These are phyloP conservation scores for Debaryomycetaceae sp. DNA, from an alignment of 1,139 yeast genomes.

Conservation along the genomic window DNA sequence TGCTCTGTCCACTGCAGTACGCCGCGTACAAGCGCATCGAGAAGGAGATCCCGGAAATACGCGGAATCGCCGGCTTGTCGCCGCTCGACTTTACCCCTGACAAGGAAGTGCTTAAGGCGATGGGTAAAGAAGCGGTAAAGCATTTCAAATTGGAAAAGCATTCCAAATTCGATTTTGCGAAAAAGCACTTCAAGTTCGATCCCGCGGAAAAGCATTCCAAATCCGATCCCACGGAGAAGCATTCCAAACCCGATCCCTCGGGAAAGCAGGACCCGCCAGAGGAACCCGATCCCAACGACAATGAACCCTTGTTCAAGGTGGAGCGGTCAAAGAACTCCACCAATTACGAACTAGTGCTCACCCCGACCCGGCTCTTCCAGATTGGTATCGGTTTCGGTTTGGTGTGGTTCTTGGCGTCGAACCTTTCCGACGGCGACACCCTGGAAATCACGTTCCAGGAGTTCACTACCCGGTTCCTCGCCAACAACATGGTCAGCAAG, in stretches of 20 bases:
- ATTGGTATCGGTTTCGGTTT: constrained; percentile 21
- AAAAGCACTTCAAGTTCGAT: neutral
- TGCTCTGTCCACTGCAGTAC: no score
- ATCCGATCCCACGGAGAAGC: constrained; percentile 1
- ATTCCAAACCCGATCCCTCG: constrained; percentile 2
- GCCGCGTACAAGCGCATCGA: no score
- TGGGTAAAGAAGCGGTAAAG: neutral
- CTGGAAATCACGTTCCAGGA: constrained; percentile 36
- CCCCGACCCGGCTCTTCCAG: constrained; percentile 19
- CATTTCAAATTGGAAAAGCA: neutral
- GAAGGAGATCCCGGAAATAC: no score
- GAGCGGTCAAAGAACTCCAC: no score
- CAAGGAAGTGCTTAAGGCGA: no score
- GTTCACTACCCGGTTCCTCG: constrained; percentile 29
- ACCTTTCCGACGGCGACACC: constrained; percentile 9
- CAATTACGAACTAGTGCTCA: constrained; percentile 14
- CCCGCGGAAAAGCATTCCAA: neutral
- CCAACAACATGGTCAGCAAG: constrained; percentile 25
- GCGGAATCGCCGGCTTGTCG: no score
- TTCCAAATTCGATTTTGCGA: neutral
- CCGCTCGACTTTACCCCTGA: no score
- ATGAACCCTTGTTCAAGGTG: no score
- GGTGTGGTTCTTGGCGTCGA: constrained; percentile 11
- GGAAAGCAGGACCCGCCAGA: constrained; percentile 1
- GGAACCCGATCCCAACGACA: constrained; percentile 4